These are phyloP conservation scores for Eurotiales sp. DNA, from an alignment of 2,329 filamentous ascomycete species.

Conservation along the genomic window DNA sequence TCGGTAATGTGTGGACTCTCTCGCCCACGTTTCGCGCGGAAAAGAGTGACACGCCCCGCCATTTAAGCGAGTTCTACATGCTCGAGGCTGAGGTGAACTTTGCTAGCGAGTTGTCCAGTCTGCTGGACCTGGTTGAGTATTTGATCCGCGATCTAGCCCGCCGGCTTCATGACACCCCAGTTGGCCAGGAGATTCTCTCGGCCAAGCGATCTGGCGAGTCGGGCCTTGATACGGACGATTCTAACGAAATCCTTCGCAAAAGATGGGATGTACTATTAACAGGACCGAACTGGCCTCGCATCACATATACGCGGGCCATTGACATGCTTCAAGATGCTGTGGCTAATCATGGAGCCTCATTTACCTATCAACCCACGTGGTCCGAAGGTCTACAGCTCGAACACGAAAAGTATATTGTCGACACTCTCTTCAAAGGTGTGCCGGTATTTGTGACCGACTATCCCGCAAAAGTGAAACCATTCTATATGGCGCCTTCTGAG, in stretches of 20 bases:
- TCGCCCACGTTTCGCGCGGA: slow-evolving; percentile 94
- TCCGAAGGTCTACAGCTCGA: slow-evolving; percentile 76
- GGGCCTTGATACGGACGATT: slow-evolving; percentile 32
- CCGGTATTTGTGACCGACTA: slow-evolving; percentile 94
- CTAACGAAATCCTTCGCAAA: slow-evolving; percentile 50
- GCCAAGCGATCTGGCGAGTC: slow-evolving; percentile 42
- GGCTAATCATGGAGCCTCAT: slow-evolving; percentile 48
- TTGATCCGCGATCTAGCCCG: slow-evolving; percentile 62
- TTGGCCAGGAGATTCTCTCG: slow-evolving; percentile 55
- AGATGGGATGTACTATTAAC: slow-evolving; percentile 69
- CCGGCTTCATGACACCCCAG: slow-evolving; percentile 46
- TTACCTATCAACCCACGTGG: slow-evolving; percentile 68
- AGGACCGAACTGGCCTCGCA: slow-evolving; percentile 64
- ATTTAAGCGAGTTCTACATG: slow-evolving; percentile 99
- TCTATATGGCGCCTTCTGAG: slow-evolving; percentile 70
- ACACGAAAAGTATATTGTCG: slow-evolving; percentile 85
- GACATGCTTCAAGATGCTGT: slow-evolving; percentile 60
- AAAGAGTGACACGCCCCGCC: slow-evolving; percentile 85
- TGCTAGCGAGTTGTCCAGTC: slow-evolving; percentile 60
- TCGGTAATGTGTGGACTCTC: slow-evolving; percentile 89
- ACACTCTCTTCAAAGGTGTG: slow-evolving; percentile 56
- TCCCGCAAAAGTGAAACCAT: slow-evolving; percentile 83
- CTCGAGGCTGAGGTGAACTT: slow-evolving; percentile 88
- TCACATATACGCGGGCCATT: slow-evolving; percentile 80
- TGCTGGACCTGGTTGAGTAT: slow-evolving; percentile 78